Evolutionary conservation across 75 land plant species (phyloP).

Genomic region (Pseudotsuga menziesii): DNA sequence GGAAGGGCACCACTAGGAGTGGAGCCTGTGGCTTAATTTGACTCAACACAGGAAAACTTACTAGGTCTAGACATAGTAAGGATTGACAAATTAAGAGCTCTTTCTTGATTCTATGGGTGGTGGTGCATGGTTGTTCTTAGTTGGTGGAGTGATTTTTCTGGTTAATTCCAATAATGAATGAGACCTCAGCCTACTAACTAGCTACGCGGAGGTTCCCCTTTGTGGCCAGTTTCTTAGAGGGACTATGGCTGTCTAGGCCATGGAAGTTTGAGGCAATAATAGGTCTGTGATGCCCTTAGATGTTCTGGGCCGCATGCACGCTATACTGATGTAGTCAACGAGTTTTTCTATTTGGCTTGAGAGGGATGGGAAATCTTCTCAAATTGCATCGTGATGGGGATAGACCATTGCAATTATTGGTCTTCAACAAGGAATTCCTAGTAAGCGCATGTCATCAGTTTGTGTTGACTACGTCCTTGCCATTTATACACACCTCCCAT

Average conservation of each 20-base stretch:
- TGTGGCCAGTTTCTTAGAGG: constrained; percentile 46
- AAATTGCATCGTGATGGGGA: constrained; percentile 37
- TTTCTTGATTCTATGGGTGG: constrained; percentile 31
- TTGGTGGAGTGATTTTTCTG: constrained; percentile 47
- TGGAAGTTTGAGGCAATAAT: constrained; percentile 77
- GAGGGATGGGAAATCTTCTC: constrained; percentile 25
- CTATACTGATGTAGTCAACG: constrained; percentile 38
- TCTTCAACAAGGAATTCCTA: constrained; percentile 37
- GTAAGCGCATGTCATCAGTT: constrained; percentile 28
- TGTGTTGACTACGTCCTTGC: constrained; percentile 21
- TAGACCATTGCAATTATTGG: constrained; percentile 38
- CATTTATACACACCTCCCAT: constrained; percentile 20
- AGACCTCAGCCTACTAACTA: constrained; percentile 69
- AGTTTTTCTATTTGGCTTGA: constrained; percentile 17
- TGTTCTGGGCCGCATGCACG: constrained; percentile 46
- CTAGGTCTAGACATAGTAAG: too few species aligned
- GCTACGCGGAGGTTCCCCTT: constrained; percentile 34
- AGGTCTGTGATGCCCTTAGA: constrained; percentile 75
- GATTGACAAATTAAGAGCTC: constrained; percentile 29
- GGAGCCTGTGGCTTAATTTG: constrained; percentile 53
- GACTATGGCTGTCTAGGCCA: constrained; percentile 43
- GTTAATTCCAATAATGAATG: constrained; percentile 60
- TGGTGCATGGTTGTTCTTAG: constrained; percentile 27
- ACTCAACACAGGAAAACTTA: constrained; percentile 48
- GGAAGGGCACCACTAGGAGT: constrained; percentile 50